These are phyloP conservation scores for Fusarium pseudocircinatum DNA, from an alignment of 2,329 filamentous ascomycete species.

Conservation along the genomic window DNA sequence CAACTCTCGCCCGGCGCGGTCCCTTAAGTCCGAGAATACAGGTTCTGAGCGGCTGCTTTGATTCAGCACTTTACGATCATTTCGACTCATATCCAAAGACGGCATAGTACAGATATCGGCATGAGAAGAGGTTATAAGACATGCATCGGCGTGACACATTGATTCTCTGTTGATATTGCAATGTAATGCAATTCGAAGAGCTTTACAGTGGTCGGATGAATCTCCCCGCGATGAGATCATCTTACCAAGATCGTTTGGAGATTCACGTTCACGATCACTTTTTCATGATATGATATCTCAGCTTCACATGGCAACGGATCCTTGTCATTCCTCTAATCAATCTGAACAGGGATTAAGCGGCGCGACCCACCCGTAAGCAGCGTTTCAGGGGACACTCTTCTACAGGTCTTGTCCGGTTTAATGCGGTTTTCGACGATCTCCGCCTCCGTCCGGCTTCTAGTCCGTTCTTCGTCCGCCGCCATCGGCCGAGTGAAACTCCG, in stretches of 20 bases:
- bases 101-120: not conserved
- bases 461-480: not conserved
- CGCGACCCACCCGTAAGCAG: not conserved
- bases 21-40: constrained; percentile 6
- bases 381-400: not conserved
- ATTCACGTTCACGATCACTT: not conserved
- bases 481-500: not conserved
- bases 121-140: not conserved
- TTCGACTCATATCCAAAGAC: constrained; percentile 7
- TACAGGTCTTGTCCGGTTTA: not conserved
- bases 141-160: constrained; percentile 14
- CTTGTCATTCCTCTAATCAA: not conserved
- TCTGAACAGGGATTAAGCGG: not conserved
- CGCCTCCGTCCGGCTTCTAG: not conserved
- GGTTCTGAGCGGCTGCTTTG: not conserved
- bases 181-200: not conserved
- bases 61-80: not conserved
- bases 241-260: not conserved
- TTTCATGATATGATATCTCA: not conserved
- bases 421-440: not conserved
- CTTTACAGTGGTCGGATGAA: not conserved
- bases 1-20: not conserved
- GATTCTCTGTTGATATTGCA: not conserved
- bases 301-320: not conserved
- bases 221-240: not conserved